phyloP scores from a whole-genome alignment of 208 protist species.

The Crithidia brevicula region DNA sequence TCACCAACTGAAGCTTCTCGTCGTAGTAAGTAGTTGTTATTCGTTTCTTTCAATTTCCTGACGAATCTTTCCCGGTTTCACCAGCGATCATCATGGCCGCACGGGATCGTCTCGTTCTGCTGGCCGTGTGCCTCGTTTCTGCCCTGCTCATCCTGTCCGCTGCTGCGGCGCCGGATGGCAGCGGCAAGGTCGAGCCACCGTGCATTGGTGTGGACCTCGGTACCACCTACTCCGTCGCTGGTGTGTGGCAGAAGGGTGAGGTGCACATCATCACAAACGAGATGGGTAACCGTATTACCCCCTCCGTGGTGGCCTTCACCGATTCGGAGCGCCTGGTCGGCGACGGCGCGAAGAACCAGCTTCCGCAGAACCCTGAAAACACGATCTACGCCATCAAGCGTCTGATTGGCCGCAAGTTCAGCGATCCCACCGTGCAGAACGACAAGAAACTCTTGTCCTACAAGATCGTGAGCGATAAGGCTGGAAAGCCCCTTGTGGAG shows the following conservation, averaged over 20 bases:
- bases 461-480: constrained; percentile 82
- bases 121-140: constrained; percentile 31
- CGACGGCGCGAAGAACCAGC: constrained; percentile 91
- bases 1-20: too few relatives aligned
- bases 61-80: neutral
- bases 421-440: constrained; percentile 90
- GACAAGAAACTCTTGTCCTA: constrained; percentile 96
- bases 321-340: constrained; percentile 93
- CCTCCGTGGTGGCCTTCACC: constrained; percentile 97
- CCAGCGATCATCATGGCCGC: constrained; percentile 3
- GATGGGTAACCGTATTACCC: constrained; percentile 94
- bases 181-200: constrained; percentile 83
- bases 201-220: constrained; percentile 95
- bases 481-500: constrained; percentile 81
- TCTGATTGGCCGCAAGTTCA: constrained; percentile 93
- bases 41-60: neutral
- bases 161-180: constrained; percentile 53
- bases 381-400: constrained; percentile 94
- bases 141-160: constrained; percentile 31
- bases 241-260: constrained; percentile 96
- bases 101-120: constrained; percentile 12
- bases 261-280: constrained; percentile 94
- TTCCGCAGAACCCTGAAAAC: constrained; percentile 91
- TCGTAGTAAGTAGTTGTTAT: too few relatives aligned
- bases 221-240: constrained; percentile 97